Evolutionary conservation across 2,329 filamentous ascomycete species (phyloP), one percentile per base, ranked within the genome.

Genomic region (Aureobasidium sp.): DNA sequence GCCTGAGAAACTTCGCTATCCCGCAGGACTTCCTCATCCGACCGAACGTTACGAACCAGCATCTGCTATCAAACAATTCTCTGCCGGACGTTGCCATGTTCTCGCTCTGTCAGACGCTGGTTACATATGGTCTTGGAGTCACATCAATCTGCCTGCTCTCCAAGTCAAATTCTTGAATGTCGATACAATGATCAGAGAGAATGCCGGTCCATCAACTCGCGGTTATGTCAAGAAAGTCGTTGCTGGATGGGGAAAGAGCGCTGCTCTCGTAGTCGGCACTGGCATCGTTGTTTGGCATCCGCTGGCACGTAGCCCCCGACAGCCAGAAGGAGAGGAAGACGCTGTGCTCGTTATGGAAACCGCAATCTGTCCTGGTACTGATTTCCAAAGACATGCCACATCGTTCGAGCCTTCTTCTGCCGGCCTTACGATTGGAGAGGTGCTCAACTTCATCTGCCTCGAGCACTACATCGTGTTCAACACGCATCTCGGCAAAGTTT

Each of bases 181-280:
- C 32, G 74, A 77, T 30, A 66, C 76, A 21, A 66, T 63, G 7
- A 51, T 63, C 25, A 59, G 66, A 30, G 47, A 66, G 5, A 67
- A 68, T 2, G 61, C 64, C 63, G 9, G 34, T 9, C 13, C 57
- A 9, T 49, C 45, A 34, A 27, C 57, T 5, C 57, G n/a, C 8
- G 73, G 77, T 14, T 71, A 70, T 11, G 76, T 81, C 9, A 73
- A 72, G 50, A 77, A 78, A 63, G 80, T 83, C 0, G 75, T 81
- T 30, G 80, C 80, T 29, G 81, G 81, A n/a, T 82, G 80, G 81
- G 76, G 74, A 63, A 73, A 76, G 50, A 81, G 77, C 65, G 80
- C 79, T n/a, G 80, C 79, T 3, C 76, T 79, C 57, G 68, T 83
- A 3, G 72, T 75, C 39, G 79, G 79, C 10, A 71, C 69, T 25